Conservation (phyloP, 2,329 filamentous ascomycete genomes). For the Ophiostoma montium region DNA sequence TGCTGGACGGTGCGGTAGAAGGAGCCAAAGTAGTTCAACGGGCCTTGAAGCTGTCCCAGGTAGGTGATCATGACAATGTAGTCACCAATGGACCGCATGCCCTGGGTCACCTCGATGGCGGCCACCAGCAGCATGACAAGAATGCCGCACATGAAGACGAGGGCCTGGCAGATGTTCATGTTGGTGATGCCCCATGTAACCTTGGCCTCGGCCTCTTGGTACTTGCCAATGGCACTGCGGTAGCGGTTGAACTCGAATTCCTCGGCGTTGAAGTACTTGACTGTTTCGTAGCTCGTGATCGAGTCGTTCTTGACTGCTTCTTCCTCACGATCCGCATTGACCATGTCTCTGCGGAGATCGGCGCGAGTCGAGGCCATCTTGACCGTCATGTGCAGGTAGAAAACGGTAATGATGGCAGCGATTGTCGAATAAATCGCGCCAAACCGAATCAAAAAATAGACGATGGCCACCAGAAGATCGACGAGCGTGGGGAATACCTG, state of each 20-base stretch:
- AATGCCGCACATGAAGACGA: constrained; percentile 67
- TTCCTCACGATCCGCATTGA: constrained; percentile 86
- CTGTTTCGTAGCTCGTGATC: constrained; percentile 94
- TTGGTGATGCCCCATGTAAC: constrained; percentile 63
- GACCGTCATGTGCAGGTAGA: constrained; percentile 92
- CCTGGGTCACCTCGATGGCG: constrained; percentile 61
- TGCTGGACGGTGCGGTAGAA: constrained; percentile 95
- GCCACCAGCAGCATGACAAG: constrained; percentile 58
- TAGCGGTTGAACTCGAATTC: constrained; percentile 65
- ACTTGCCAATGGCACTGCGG: constrained; percentile 52
- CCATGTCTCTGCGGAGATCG: constrained; percentile 83
- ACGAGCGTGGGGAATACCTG: constrained; percentile 90
- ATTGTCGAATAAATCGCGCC: constrained; percentile 85
- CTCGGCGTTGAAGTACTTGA: constrained; percentile 83
- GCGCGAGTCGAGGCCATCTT: constrained; percentile 89
- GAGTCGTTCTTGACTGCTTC: constrained; percentile 98
- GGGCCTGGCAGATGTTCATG: constrained; percentile 69
- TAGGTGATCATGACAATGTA: constrained; percentile 66
- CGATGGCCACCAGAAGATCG: constrained; percentile 74
- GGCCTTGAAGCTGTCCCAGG: constrained; percentile 65
- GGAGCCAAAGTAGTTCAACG: constrained; percentile 78
- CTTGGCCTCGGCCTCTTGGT: constrained; percentile 60
- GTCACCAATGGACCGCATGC: constrained; percentile 49
- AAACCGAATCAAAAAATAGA: constrained; percentile 64
- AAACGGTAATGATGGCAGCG: constrained; percentile 81